Evolutionary conservation across 2,329 filamentous ascomycete genomes (phyloP), one percentile per base, ranked within the genome.

Genomic region (Sporothrix inflata): DNA sequence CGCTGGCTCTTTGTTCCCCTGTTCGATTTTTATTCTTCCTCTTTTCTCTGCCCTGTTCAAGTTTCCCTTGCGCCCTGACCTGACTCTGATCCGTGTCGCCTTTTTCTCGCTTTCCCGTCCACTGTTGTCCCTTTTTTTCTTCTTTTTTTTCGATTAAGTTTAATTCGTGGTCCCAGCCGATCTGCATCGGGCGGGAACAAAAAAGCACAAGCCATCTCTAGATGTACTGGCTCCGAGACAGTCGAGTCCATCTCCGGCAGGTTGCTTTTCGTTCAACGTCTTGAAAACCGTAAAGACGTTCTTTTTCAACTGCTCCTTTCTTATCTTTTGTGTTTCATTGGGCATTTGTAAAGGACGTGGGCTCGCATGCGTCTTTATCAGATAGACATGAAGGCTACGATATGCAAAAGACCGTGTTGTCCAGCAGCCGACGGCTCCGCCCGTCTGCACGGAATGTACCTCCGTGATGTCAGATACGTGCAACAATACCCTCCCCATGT

Each of bases 191-290:
- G 53, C 27, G 16, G 53, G 53, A 34, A 34, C 53, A 34, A 57
- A 53, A 21, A 57, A 57, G 53, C 53, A 57, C 53, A 34, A 57
- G 53, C 53, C 53, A 57, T 34, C 27, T 57, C 27, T 19, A 19
- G 24, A 55, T 16, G 12, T 30, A 30, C 3, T 16, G n/a, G n/a
- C 7, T 6, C 51, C 24, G 5, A 30, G 24, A 30, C n/a, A 30
- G 12, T 5, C 12, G 12, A 19, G 6, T 12, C 27, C 4, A 34
- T 16, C 4, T 47, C 4, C 53, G 12, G 21, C 53, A 34, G 7
- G 8, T 34, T 7, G 30, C 14, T 57, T n/a, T 5, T 47, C 42
- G 2, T 30, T 27, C 24, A 30, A 30, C 1, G 21, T 30, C 14
- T 16, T 2, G 5, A 30, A 2, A 19, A 3, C 30, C 21, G 4